Conservation (phyloP, 2,329 filamentous ascomycete species). For the Fusarium mangiferae region DNA sequence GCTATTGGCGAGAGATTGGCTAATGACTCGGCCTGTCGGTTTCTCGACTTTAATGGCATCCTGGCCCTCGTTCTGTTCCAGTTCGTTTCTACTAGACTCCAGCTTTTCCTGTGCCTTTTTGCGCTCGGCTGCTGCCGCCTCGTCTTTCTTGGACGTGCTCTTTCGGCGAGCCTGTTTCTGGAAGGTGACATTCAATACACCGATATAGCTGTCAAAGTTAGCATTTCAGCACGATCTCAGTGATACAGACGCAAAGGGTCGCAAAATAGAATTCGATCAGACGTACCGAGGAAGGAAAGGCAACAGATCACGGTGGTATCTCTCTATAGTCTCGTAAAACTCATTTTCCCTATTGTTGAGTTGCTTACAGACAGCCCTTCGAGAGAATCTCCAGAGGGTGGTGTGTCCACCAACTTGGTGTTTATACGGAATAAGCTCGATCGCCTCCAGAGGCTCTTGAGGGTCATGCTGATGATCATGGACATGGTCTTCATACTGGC, state of each 20-base stretch:
- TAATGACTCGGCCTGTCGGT: constrained; percentile 59
- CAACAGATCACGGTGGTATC: constrained; percentile 87
- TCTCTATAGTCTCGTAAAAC: constrained; percentile 97
- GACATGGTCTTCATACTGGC: constrained; percentile 59
- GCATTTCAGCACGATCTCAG: not conserved
- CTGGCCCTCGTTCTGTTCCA: constrained; percentile 28
- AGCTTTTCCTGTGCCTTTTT: constrained; percentile 50
- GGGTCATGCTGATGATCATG: constrained; percentile 63
- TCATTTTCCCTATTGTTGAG: constrained; percentile 98
- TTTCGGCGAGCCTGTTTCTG: constrained; percentile 81
- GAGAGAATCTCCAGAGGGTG: constrained; percentile 94
- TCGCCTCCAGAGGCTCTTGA: constrained; percentile 80
- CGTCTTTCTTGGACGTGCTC: constrained; percentile 64
- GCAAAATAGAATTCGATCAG: constrained; percentile 11
- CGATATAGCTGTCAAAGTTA: constrained; percentile 80
- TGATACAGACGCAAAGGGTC: not conserved
- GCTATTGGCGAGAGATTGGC: constrained; percentile 78
- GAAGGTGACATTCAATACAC: constrained; percentile 95
- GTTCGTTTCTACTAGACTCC: constrained; percentile 30
- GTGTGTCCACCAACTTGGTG: constrained; percentile 98
- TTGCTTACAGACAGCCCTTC: constrained; percentile 95
- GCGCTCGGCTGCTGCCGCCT: constrained; percentile 50
- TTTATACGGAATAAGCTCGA: constrained; percentile 95
- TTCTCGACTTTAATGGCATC: constrained; percentile 10
- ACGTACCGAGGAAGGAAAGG: constrained; percentile 87